Evolutionary conservation across 768 basidiomycete species (phyloP).

Genomic region (Serendipita sp.): DNA sequence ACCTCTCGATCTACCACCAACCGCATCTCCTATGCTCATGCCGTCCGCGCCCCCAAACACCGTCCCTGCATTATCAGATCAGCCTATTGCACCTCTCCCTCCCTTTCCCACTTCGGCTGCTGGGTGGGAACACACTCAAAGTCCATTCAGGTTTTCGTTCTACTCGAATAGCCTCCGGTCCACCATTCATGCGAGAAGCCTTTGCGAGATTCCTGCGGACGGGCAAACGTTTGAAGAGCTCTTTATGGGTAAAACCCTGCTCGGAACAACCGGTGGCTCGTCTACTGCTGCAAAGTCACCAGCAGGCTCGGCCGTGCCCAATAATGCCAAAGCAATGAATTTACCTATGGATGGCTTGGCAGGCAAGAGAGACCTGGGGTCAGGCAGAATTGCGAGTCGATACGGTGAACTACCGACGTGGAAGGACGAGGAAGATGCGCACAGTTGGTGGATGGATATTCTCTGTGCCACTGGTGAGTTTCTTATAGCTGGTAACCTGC

Average conservation of each 20-base stretch:
- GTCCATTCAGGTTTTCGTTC: slow-evolving; percentile 96
- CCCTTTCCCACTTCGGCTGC: slow-evolving; percentile 11
- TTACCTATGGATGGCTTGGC: slow-evolving; percentile 5
- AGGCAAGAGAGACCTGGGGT: neutral
- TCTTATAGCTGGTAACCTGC: too few species aligned
- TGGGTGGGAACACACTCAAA: slow-evolving; percentile 42
- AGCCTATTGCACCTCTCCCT: slow-evolving; percentile 10
- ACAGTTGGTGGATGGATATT: slow-evolving; percentile 96
- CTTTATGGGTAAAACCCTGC: slow-evolving; percentile 31
- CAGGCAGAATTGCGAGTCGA: neutral
- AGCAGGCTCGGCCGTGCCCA: neutral
- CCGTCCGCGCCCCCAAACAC: slow-evolving; percentile 7
- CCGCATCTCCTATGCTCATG: neutral
- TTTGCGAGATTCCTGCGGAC: slow-evolving; percentile 86
- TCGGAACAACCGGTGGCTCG: neutral
- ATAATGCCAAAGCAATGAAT: neutral
- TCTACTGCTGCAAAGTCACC: too few species aligned
- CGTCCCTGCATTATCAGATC: slow-evolving; percentile 17
- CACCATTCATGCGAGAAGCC: slow-evolving; percentile 85
- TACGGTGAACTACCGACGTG: neutral
- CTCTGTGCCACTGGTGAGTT: slow-evolving; percentile 52
- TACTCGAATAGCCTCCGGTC: slow-evolving; percentile 86
- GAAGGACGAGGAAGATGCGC: slow-evolving; percentile 38
- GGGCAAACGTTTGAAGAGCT: slow-evolving; percentile 86
- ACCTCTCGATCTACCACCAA: slow-evolving; percentile 22